Base-by-base conservation (phyloP, 495 filamentous ascomycete genomes). In the Lophiotrema nucula region DNA sequence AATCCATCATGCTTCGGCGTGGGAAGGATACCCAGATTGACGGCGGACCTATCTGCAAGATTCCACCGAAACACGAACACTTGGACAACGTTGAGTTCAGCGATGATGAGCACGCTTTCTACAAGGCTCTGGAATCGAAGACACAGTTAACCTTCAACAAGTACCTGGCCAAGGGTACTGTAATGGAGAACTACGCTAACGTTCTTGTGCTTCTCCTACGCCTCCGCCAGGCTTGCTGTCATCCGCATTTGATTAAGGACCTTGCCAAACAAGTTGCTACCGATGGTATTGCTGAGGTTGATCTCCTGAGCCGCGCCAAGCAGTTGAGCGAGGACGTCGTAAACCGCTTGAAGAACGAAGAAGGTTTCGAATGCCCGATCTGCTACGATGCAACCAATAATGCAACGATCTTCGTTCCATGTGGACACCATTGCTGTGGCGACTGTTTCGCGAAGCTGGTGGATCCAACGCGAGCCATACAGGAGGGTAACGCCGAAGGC, bases 181-280 rank as follows among this genome's bases (percentile, higher is more conserved):
- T 92, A 1, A 87, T 86, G 13, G 84, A 80, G 55, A 85, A 93
- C 59, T 97, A 96, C 67, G 87, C 84, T 4, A 88, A 88, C 62
- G 85, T 97, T 41, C 77, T 97, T 16, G 86, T 95, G 25, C 78
- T 96, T 21, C 80, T 98, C 42, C 78, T 98, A 12, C 88, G 92
- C 13, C 81, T 98, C 8, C 81, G 89, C n/a, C 93, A 98, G 72
- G 88, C 88, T 26, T 93, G 89, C 66, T 95, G 90, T 62, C 93
- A 98, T 71, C 91, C 92, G 1, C 88, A 95, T 68, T 75, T 98
- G n/a, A 91, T 95, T 48, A 78, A 76, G 11, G 90, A 92, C 53
- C 84, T 88, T 59, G 84, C 83, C 26, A 66, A 76, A 75, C 83
- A 51, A 74, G 76, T n/a, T 73, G 71, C 77, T 54, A 65, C 72